Evolutionary conservation across 2,329 filamentous ascomycete species (phyloP).

Genomic region (Dactylellina parvicollis): DNA sequence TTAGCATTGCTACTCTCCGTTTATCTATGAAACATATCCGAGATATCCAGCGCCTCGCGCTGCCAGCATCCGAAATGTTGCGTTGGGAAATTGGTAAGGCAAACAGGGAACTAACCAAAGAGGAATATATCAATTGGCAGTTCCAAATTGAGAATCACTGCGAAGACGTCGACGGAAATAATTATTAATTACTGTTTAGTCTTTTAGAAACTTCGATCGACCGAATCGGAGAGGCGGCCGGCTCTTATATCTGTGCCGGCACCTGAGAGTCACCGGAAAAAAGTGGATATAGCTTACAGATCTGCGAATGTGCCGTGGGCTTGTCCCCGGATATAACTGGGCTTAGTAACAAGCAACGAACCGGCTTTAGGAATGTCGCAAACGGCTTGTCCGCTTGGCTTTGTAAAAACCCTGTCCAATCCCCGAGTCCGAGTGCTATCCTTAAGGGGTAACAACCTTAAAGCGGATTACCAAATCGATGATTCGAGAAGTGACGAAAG

Average conservation of each 20-base stretch:
- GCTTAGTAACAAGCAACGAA: conserved; percentile 29
- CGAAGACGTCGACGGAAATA: not conserved
- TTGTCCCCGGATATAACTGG: conserved; percentile 49
- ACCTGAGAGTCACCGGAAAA: conserved; percentile 34
- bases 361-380: conserved; percentile 54
- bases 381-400: conserved; percentile 52
- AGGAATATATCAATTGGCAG: conserved; percentile 12
- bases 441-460: conserved; percentile 52
- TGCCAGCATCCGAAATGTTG: conserved; percentile 32
- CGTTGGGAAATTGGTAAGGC: conserved; percentile 33
- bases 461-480: conserved; percentile 46
- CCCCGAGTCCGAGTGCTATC: conserved; percentile 31
- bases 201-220: conserved; percentile 1
- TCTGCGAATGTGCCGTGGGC: conserved; percentile 31
- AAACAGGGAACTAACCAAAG: conserved; percentile 49
- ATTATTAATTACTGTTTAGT: conserved; percentile 3
- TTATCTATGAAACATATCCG: conserved; percentile 27
- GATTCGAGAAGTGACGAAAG: conserved; percentile 52
- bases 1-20: conserved; percentile 7
- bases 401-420: conserved; percentile 27
- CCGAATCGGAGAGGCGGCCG: conserved; percentile 1
- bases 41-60: not conserved
- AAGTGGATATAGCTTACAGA: conserved; percentile 54
- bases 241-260: conserved; percentile 36
- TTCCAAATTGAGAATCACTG: conserved; percentile 22